Percentiles rank a stretch among this genome's conserved stretches.
Evolutionary conservation across 1,284 basidiomycete species (phyloP).

Genomic region (Pterulicium gracile): DNA sequence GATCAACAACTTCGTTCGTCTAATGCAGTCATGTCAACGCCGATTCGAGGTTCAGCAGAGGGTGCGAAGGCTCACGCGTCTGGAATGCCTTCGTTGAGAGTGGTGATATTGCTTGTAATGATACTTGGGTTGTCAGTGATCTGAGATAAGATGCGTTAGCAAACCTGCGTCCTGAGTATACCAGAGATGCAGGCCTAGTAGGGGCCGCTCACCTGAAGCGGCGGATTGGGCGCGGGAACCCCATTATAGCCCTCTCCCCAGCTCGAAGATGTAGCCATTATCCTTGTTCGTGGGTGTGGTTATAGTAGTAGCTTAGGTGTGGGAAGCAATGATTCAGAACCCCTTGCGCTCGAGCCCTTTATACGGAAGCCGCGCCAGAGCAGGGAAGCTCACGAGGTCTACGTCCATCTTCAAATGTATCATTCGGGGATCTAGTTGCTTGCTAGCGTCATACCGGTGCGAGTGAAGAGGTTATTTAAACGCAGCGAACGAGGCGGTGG

Average conservation of each 20-base stretch:
- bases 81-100: constrained; percentile 31
- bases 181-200: no score
- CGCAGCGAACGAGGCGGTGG: no score
- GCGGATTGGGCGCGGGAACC: neutral
- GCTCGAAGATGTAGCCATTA: neutral
- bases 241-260: neutral
- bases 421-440: no score
- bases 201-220: neutral
- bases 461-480: no score
- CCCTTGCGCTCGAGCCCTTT: no score
- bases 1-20: neutral
- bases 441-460: no score
- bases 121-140: constrained; percentile 32
- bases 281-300: neutral
- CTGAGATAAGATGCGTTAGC: neutral
- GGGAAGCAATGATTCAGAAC: no score
- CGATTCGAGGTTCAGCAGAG: neutral
- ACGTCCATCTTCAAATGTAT: no score
- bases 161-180: neutral
- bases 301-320: neutral
- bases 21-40: no score
- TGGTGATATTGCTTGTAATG: constrained; percentile 45
- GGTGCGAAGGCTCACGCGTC: constrained; percentile 31
- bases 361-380: no score
- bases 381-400: no score